Evolutionary conservation across 352 stramenopile species (phyloP).

Genomic region (Phytophthora capsici): DNA sequence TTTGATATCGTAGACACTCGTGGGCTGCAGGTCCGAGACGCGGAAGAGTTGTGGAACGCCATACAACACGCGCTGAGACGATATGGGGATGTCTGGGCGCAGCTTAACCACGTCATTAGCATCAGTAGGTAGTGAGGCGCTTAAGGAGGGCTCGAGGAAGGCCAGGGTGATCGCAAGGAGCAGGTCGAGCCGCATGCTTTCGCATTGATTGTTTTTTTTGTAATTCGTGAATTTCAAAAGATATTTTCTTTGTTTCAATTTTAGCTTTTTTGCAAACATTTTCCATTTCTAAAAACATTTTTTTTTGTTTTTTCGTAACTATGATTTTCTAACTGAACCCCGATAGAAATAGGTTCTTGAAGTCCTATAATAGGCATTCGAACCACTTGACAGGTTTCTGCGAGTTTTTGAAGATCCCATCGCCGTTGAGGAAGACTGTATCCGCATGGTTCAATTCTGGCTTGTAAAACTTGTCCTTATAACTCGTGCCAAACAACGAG

Average conservation of each 20-base stretch:
- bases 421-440: constrained; percentile 44
- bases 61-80: constrained; percentile 49
- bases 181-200: neutral
- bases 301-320: too few relatives aligned
- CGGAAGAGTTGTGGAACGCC: constrained; percentile 59
- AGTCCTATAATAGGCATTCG: constrained; percentile 44
- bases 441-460: constrained; percentile 57
- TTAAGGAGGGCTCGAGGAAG: neutral
- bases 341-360: too few relatives aligned
- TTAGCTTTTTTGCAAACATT: too few relatives aligned
- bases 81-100: constrained; percentile 49
- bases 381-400: constrained; percentile 58
- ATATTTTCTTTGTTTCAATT: too few relatives aligned
- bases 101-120: constrained; percentile 28
- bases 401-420: constrained; percentile 37
- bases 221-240: too few relatives aligned
- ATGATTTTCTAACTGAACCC: too few relatives aligned
- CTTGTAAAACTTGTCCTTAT: constrained; percentile 44
- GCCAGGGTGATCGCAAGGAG: constrained; percentile 3
- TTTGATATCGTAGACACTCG: constrained; percentile 77
- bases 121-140: neutral
- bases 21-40: constrained; percentile 50
- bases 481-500: constrained; percentile 38
- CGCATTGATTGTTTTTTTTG: too few relatives aligned
- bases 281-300: too few relatives aligned